Percentiles rank a stretch among this genome's conserved stretches.
These are phyloP conservation scores for Mycena olivaceomarginata DNA, from an alignment of 768 basidiomycete genomes.

Conservation along the genomic window DNA sequence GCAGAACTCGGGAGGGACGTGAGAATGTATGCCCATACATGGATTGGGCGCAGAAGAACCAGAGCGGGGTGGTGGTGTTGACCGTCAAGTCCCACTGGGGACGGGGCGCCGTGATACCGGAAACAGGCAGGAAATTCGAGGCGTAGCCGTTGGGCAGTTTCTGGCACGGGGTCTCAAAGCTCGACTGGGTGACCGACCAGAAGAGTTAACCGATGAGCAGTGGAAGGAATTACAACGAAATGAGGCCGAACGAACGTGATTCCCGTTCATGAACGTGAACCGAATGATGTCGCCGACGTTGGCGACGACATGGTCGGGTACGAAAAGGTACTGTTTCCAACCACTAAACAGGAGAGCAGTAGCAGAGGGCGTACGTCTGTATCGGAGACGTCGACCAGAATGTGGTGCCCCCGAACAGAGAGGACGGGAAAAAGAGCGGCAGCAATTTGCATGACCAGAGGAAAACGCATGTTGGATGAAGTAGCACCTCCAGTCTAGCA, in stretches of 20 bases:
- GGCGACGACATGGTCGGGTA: conserved; percentile 62
- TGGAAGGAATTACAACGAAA: neutral
- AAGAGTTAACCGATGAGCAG: neutral
- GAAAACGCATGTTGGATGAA: conserved; percentile 69
- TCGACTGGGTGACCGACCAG: conserved; percentile 77
- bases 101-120: too few species aligned
- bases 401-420: conserved; percentile 59
- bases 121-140: too few species aligned
- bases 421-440: conserved; percentile 57
- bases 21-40: too few species aligned
- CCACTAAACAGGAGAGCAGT: neutral
- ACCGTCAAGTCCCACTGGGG: too few species aligned
- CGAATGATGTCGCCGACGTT: conserved; percentile 66
- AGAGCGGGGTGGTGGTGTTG: too few species aligned
- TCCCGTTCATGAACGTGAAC: conserved; percentile 71
- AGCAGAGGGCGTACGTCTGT: conserved; percentile 41
- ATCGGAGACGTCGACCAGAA: conserved; percentile 65
- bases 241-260: conserved; percentile 59
- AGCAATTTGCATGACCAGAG: conserved; percentile 57
- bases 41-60: too few species aligned
- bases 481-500: too few species aligned
- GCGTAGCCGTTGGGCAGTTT: too few species aligned
- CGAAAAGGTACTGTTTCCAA: conserved; percentile 58
- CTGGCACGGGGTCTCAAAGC: conserved; percentile 72
- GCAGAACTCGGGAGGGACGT: too few species aligned